phyloP scores from a whole-genome alignment of 106 monocot genomes.

The Phalaenopsis aphrodite region DNA sequence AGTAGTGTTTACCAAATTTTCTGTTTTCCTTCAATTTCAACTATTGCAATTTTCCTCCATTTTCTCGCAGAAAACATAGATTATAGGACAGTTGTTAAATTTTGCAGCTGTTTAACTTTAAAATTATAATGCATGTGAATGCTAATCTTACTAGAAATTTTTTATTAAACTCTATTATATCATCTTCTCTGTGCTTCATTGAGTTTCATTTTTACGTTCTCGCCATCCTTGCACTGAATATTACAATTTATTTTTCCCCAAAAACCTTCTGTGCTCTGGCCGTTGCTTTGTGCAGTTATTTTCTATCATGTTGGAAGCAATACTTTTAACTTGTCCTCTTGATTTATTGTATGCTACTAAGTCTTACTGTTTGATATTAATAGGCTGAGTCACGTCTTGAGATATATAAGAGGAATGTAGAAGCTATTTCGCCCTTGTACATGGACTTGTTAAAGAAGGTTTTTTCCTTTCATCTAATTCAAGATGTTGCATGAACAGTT shows the following conservation, averaged over 20 bases:
- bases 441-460: slow-evolving; percentile 62
- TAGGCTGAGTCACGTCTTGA: slow-evolving; percentile 85
- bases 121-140: too few species aligned
- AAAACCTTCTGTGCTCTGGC: too few species aligned
- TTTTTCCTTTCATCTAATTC: not conserved
- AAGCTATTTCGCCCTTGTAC: slow-evolving; percentile 63
- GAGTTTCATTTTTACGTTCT: too few species aligned
- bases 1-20: slow-evolving; percentile 25
- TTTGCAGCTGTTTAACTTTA: too few species aligned
- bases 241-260: too few species aligned
- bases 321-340: not conserved
- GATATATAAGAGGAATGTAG: slow-evolving; percentile 70
- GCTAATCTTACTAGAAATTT: too few species aligned
- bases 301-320: too few species aligned
- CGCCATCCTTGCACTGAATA: too few species aligned
- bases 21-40: not conserved
- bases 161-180: too few species aligned
- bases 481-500: not conserved
- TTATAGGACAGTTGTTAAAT: too few species aligned
- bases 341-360: not conserved
- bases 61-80: too few species aligned
- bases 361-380: slow-evolving; percentile 6
- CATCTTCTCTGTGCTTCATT: too few species aligned
- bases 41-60: not conserved
- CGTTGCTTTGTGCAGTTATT: not conserved